Base-by-base conservation (phyloP, 805 yeast species). In the Metschnikowia baotianmanensis region DNA sequence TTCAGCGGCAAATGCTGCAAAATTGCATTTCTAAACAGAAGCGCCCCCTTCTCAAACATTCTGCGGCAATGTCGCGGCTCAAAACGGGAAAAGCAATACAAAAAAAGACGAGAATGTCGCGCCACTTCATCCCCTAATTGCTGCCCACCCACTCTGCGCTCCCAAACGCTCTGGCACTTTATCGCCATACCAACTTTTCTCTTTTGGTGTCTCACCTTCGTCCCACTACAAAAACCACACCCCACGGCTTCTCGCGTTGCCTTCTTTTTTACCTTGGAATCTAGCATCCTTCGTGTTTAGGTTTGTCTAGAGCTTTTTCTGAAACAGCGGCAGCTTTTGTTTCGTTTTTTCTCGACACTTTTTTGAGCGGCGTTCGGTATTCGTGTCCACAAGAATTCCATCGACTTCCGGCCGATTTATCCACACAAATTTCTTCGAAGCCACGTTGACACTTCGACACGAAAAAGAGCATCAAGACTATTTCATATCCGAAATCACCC, bases 51-150 rank as follows among this genome's bases (percentile, higher is more conserved):
- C 41, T 10, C 9, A 8, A n/a, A 12, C 16, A 30, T 23, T 23
- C 22, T 31, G 25, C 34, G 21, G 27, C n/a, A 37, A 38, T 38
- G 42, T 38, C 42, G 42, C 31, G 15, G 9, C 8, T 15, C 20
- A 13, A 19, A n/a, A 34, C 20, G 21, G n/a, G 25, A 33, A 33
- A 34, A 39, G 41, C 37, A 42, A 38, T 27, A 36, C 23, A 40
- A 40, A 44, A 44, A 43, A 38, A 41, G 42, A 45, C 45, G 49
- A 47, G 46, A 48, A 48, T 48, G 51, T 48, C 51, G 51, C 43
- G 36, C 42, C 42, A 33, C 38, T 46, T 46, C 51, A 48, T 48
- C 51, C 51, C 51, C 49, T 48, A 48, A 48, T 48, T 48, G 51
- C 51, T 47, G 50, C 43, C 39, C 50, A 41, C 48, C 48, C 43